These are phyloP conservation scores for Phaseolus lunatus DNA, from an alignment of 306 rosid species.

Conservation along the genomic window DNA sequence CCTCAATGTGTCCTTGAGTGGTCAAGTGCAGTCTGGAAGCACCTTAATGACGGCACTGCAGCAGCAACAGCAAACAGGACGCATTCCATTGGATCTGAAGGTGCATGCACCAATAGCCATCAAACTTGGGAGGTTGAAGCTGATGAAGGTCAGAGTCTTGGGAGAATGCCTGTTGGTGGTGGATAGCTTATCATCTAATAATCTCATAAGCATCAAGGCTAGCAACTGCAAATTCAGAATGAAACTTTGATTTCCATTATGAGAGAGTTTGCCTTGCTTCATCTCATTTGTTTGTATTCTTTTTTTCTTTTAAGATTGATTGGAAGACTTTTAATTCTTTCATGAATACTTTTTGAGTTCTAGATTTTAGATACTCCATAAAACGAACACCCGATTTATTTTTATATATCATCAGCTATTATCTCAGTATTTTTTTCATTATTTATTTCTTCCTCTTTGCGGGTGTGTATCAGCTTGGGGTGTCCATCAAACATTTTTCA, in stretches of 20 bases:
- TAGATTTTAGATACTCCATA: background rate
- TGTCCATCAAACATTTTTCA: background rate
- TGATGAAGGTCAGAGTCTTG: constrained; percentile 71
- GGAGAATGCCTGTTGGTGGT: constrained; percentile 78
- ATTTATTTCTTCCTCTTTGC: background rate
- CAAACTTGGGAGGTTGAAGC: constrained; percentile 74
- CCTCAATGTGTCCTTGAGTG: constrained; percentile 69
- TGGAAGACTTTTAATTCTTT: constrained; percentile 27
- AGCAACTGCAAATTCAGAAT: constrained; percentile 70
- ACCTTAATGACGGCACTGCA: constrained; percentile 73
- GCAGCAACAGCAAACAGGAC: constrained; percentile 81
- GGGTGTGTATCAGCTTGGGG: background rate
- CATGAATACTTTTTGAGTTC: background rate
- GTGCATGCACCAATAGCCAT: constrained; percentile 75
- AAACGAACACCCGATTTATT: background rate
- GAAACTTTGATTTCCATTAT: constrained; percentile 52
- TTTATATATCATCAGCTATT: background rate
- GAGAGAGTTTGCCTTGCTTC: constrained; percentile 21
- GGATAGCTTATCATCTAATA: constrained; percentile 78
- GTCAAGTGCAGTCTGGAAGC: constrained; percentile 74
- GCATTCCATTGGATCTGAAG: constrained; percentile 74
- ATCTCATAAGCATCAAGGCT: constrained; percentile 78
- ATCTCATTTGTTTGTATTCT: background rate
- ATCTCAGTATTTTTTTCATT: background rate
- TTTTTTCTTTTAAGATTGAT: background rate